A percentile compares a stretch with the other conserved stretches of the same genome.
Evolutionary conservation across 768 basidiomycete species (phyloP).

Genomic region (Nevesoporus exiguus): DNA sequence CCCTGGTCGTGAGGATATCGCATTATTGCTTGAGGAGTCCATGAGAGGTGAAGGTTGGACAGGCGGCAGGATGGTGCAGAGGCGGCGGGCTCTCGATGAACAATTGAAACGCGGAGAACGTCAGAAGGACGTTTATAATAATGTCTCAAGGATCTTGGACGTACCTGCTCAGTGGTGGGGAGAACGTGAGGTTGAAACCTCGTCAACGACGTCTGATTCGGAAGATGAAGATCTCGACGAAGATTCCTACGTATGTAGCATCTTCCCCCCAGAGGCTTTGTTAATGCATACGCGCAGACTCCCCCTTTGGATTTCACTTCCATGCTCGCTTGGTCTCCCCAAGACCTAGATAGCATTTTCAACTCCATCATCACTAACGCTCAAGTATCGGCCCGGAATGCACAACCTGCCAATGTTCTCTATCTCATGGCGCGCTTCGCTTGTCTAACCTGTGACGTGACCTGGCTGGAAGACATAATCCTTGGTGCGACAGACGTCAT

Average conservation of each 20-base stretch:
- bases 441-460: constrained; percentile 83
- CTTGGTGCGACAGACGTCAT: constrained; percentile 89
- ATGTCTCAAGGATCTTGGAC: constrained; percentile 54
- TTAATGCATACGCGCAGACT: constrained; percentile 44
- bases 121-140: constrained; percentile 54
- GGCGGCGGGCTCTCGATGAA: constrained; percentile 57
- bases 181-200: constrained; percentile 41
- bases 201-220: constrained; percentile 43
- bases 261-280: not conserved
- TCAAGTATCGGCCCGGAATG: constrained; percentile 64
- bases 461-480: constrained; percentile 90
- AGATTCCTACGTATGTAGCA: constrained; percentile 43
- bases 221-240: constrained; percentile 51
- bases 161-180: constrained; percentile 68
- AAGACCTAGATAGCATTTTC: constrained; percentile 72
- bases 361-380: constrained; percentile 79
- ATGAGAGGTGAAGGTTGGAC: constrained; percentile 85
- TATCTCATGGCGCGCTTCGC: constrained; percentile 93
- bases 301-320: constrained; percentile 72
- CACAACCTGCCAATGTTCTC: constrained; percentile 86
- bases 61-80: constrained; percentile 71
- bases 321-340: constrained; percentile 92
- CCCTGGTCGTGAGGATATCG: constrained; percentile 81
- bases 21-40: constrained; percentile 82
- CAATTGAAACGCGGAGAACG: constrained; percentile 50